Evolutionary conservation across 2,329 filamentous ascomycete genomes (phyloP).

Genomic region (Simplicillium aogashimaense): DNA sequence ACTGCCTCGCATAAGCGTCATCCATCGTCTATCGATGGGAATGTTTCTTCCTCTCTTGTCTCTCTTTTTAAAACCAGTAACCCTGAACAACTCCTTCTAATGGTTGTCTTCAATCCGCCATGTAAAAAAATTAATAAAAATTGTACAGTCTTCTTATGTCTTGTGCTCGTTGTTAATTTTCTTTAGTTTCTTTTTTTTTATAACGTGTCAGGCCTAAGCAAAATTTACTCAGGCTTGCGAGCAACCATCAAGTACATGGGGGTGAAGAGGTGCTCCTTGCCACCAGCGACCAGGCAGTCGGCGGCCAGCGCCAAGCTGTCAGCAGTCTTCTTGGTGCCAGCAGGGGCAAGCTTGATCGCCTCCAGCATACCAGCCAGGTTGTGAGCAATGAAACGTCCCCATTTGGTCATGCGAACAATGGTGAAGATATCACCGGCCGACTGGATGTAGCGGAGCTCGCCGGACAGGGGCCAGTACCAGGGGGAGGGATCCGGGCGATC

Average conservation of each 20-base stretch:
- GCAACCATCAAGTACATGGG: slow-evolving; percentile 98
- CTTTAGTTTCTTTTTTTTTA: background rate
- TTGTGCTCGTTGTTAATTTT: background rate
- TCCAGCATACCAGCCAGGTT: slow-evolving; percentile 70
- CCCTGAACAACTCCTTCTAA: too few relatives aligned
- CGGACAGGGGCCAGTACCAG: slow-evolving; percentile 91
- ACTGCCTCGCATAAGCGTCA: too few relatives aligned
- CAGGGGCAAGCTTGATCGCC: slow-evolving; percentile 62
- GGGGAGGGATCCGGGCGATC: slow-evolving; percentile 65
- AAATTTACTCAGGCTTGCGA: slow-evolving; percentile 54
- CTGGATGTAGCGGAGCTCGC: slow-evolving; percentile 75
- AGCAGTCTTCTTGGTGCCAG: slow-evolving; percentile 88
- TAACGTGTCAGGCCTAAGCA: background rate
- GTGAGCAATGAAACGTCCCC: slow-evolving; percentile 68
- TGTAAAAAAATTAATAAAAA: too few relatives aligned
- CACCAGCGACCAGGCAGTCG: slow-evolving; percentile 81
- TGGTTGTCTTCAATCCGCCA: too few relatives aligned
- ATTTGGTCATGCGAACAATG: slow-evolving; percentile 79
- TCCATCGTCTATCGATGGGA: too few relatives aligned
- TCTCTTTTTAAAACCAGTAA: too few relatives aligned
- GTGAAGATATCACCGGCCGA: slow-evolving; percentile 72
- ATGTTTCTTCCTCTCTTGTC: too few relatives aligned
- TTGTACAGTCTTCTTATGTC: too few relatives aligned
- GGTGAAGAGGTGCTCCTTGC: slow-evolving; percentile 84
- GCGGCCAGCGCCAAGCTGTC: slow-evolving; percentile 75